Evolutionary conservation across 768 basidiomycete genomes (phyloP), one percentile per base, ranked within the genome.

Genomic region (Amanita fuliginea): DNA sequence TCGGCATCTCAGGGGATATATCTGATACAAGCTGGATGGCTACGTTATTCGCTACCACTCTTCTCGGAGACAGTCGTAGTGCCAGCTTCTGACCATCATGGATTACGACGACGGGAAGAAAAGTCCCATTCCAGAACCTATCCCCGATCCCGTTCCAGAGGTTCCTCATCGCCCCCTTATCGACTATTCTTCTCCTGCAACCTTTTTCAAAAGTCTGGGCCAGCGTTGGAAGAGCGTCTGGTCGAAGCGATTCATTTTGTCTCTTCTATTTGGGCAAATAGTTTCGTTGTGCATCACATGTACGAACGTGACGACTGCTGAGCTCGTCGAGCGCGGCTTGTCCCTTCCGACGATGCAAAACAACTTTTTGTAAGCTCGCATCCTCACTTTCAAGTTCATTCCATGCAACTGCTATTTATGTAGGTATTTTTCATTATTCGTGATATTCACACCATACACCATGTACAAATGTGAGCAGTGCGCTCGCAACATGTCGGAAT

Each of bases 211-310:
- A 32, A 89, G 82, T 55, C 59, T 80, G 35, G 73, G 68, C 55
- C 65, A 64, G 10, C 74, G 88, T 33, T 84, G 84, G 71, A 74
- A 63, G 57, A 88, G 86, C 58, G 55, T 91, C 3, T 92, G 87
- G 86, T 89, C 88, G 7, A 73, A 69, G 47, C 77, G 80, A 9
- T 90, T 92, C 63, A 61, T 77, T 7, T 68, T 86, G 26, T 77
- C 83, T 18, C 62, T 92, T 32, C 47, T 90, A 22, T 80, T 84
- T 3, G 90, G 90, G 10, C 90, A 93, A 62, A 62, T 91, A 26
- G 81, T 91, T 30, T 90, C 89, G 45, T 61, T 92, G 46, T 92
- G 90, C 62, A 92, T 93, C 50, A 91, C 88, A 11, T 87, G 84
- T 63, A 93, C 89, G 47, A 92, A 83, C 59, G 83, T 91, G 22